phyloP scores from a whole-genome alignment of 768 basidiomycete genomes.

The Tulasnella sp. region DNA sequence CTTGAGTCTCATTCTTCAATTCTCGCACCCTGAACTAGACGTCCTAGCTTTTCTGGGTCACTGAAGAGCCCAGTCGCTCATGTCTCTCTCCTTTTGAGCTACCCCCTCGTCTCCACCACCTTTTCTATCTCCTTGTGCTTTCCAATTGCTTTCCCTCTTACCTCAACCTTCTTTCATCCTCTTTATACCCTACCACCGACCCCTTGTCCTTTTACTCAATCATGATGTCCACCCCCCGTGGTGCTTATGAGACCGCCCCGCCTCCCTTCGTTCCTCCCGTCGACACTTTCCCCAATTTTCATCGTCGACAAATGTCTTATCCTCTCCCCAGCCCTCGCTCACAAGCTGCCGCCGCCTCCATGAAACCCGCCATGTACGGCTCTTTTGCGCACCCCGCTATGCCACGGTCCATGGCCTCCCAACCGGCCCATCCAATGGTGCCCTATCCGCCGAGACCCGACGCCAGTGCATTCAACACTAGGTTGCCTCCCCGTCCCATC shows the following conservation, averaged over 20 bases:
- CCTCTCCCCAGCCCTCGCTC: not conserved
- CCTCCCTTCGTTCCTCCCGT: not conserved
- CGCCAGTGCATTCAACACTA: not conserved
- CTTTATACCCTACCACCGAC: not conserved
- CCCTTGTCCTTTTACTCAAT: not conserved
- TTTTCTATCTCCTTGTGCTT: not conserved
- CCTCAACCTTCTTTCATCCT: not conserved
- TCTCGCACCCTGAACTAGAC: slow-evolving; percentile 10
- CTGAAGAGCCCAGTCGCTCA: slow-evolving; percentile 9
- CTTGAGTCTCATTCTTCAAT: slow-evolving; percentile 1
- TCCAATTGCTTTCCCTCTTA: slow-evolving; percentile 1
- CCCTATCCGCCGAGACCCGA: not conserved
- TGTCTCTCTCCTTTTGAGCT: slow-evolving; percentile 3
- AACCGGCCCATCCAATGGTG: not conserved
- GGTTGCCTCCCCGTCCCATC: slow-evolving; percentile 9
- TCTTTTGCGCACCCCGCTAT: not conserved
- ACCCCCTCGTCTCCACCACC: slow-evolving; percentile 3
- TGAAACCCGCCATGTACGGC: not conserved
- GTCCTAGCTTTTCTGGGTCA: not conserved
- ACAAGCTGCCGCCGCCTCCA: not conserved
- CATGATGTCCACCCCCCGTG: not conserved
- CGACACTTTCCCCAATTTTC: not conserved
- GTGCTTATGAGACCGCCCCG: not conserved
- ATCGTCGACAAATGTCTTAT: not conserved
- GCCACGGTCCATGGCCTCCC: not conserved